Percentiles rank a stretch among this genome's conserved stretches.
These are phyloP conservation scores for Rubus idaeus DNA, from an alignment of 306 rosid species.

Conservation along the genomic window DNA sequence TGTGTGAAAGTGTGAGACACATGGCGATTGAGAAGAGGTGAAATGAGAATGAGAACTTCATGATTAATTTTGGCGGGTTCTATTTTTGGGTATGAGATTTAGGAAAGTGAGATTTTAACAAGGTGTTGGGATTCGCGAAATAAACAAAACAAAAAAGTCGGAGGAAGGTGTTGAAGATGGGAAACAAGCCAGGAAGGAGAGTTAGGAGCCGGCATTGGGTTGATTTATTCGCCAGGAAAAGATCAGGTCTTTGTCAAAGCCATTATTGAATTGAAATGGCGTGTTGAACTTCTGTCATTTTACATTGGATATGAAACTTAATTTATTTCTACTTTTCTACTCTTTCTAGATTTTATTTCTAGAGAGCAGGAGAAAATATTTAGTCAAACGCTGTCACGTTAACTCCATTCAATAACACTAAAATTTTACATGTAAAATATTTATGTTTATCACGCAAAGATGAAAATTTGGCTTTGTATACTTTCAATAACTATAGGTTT, in stretches of 20 bases:
- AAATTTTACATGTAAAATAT: too few species aligned
- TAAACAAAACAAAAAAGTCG: too few species aligned
- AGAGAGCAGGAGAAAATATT: neutral
- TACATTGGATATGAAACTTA: neutral
- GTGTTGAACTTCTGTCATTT: conserved; percentile 1
- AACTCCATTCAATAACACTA: too few species aligned
- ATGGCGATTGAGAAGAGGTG: conserved; percentile 19
- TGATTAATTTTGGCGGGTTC: conserved; percentile 11
- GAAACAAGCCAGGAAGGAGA: neutral
- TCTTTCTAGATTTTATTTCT: neutral
- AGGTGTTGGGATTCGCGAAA: neutral
- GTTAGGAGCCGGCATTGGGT: conserved; percentile 5
- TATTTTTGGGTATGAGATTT: neutral
- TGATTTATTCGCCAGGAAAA: neutral
- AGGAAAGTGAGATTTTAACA: neutral
- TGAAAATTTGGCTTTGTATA: too few species aligned
- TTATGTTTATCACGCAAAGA: too few species aligned
- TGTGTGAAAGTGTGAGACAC: conserved; percentile 9
- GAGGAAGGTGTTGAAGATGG: neutral
- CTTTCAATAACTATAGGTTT: too few species aligned
- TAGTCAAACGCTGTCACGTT: too few species aligned
- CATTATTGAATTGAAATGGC: neutral
- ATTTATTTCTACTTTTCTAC: neutral
- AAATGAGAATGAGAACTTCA: conserved; percentile 30
- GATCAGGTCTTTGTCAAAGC: neutral